Conservation (phyloP, 345 rosid species). For the Moricandia moricandioides region DNA sequence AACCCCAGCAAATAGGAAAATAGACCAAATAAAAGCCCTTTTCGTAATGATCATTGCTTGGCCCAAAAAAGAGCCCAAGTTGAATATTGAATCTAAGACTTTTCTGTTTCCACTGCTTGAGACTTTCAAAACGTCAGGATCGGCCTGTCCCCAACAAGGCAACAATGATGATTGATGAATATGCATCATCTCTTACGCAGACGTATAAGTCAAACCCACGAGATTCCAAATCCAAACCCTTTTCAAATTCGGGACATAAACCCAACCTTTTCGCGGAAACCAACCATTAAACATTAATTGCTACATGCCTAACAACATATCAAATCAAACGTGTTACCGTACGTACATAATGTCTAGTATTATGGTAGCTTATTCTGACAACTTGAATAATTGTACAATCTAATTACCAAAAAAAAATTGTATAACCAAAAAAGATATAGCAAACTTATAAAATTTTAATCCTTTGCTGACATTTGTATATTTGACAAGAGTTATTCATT, state of each 20-base stretch:
- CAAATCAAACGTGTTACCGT: slow-evolving; percentile 3
- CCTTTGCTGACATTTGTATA: not conserved
- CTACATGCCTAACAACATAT: not conserved
- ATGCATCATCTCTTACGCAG: slow-evolving; percentile 23
- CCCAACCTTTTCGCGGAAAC: slow-evolving; percentile 13
- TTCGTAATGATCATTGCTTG: too few species aligned
- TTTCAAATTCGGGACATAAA: slow-evolving; percentile 29
- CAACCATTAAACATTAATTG: not conserved
- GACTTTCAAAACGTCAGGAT: slow-evolving; percentile 21
- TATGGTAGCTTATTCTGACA: slow-evolving; percentile 4
- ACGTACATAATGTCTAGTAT: not conserved
- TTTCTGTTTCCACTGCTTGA: not conserved
- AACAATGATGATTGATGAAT: slow-evolving; percentile 16
- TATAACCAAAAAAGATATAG: not conserved
- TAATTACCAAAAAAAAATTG: too few species aligned
- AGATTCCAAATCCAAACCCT: slow-evolving; percentile 37
- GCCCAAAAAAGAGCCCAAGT: too few species aligned
- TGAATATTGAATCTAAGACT: not conserved
- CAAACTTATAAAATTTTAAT: not conserved
- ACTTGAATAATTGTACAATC: not conserved
- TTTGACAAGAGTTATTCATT: not conserved
- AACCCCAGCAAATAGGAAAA: too few species aligned
- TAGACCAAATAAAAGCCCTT: too few species aligned
- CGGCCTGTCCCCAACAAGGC: slow-evolving; percentile 4
- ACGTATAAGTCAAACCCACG: slow-evolving; percentile 25